Evolutionary conservation across 768 basidiomycete species (phyloP).

Genomic region (Neoboletus brunneissimus): DNA sequence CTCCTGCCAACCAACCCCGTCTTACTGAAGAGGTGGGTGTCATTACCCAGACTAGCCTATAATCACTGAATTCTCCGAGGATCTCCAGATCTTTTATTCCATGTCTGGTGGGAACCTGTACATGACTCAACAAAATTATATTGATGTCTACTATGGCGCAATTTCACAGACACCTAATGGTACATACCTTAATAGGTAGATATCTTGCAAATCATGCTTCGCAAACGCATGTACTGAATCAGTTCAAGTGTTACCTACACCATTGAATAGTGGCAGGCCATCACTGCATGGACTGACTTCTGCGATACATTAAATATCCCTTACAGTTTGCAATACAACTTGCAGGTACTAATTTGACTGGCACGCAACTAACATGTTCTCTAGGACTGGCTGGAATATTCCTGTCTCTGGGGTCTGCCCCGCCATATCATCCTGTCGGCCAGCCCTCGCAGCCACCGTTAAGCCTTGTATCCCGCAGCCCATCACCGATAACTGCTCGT

Average conservation of each 20-base stretch:
- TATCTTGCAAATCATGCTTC: background rate
- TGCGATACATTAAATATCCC: conserved; percentile 23
- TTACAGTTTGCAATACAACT: conserved; percentile 16
- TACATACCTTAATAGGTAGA: conserved; percentile 17
- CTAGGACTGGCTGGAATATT: conserved; percentile 26
- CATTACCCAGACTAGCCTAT: background rate
- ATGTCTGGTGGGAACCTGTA: conserved; percentile 19
- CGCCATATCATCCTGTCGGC: conserved; percentile 13
- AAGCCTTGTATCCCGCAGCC: conserved; percentile 22
- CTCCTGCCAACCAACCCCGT: conserved; percentile 17
- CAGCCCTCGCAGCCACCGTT: background rate
- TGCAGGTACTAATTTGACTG: background rate
- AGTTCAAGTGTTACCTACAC: conserved; percentile 5
- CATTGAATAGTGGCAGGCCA: conserved; percentile 12
- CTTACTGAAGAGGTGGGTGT: conserved; percentile 14
- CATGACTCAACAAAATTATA: conserved; percentile 24
- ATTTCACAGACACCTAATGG: conserved; percentile 19
- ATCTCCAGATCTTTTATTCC: conserved; percentile 14
- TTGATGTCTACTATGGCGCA: conserved; percentile 21
- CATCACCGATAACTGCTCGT: conserved; percentile 22
- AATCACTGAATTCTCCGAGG: background rate
- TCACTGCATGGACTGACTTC: conserved; percentile 24
- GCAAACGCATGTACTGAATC: background rate
- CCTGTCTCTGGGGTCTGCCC: conserved; percentile 18
- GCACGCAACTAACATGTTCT: background rate